Evolutionary conservation across 202 grass and related monocot genomes (phyloP).

Genomic region (Alloteropsis angusta): DNA sequence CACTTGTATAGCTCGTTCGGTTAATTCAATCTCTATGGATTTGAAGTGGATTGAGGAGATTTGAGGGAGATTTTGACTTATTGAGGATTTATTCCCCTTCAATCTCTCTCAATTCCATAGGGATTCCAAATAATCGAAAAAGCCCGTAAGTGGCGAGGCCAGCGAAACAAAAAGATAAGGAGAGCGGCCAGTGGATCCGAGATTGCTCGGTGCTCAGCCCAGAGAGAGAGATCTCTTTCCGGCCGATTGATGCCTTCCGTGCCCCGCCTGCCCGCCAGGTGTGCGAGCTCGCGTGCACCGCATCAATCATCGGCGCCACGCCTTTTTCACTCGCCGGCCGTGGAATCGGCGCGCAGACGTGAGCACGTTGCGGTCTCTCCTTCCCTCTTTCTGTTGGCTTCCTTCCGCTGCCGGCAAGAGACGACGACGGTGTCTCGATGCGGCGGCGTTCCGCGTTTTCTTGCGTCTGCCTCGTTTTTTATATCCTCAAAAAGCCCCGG

Average conservation of each 20-base stretch:
- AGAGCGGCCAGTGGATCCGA: slow-evolving; percentile 1
- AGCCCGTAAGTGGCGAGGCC: background rate
- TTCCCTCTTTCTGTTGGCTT: background rate
- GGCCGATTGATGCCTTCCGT: slow-evolving; percentile 33
- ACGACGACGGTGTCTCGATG: background rate
- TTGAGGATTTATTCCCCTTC: too few species aligned
- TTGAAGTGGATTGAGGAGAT: too few species aligned
- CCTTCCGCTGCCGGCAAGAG: background rate
- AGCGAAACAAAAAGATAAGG: background rate
- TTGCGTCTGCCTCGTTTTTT: background rate
- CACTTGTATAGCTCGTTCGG: too few species aligned
- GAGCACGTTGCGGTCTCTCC: background rate
- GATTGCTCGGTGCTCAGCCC: background rate
- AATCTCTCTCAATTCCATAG: too few species aligned
- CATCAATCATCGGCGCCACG: background rate
- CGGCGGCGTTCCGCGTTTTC: background rate
- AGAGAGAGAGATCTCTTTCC: slow-evolving; percentile 8
- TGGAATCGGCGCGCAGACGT: slow-evolving; percentile 5
- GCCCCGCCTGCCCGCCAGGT: slow-evolving; percentile 22
- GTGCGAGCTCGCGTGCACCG: slow-evolving; percentile 5
- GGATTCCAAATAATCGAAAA: too few species aligned
- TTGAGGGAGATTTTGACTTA: too few species aligned
- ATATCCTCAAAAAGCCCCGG: background rate
- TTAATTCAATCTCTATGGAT: too few species aligned
- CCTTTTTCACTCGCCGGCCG: background rate